phyloP scores from a whole-genome alignment of 164 flowering plant genomes.

The Kingdonia uniflora region DNA sequence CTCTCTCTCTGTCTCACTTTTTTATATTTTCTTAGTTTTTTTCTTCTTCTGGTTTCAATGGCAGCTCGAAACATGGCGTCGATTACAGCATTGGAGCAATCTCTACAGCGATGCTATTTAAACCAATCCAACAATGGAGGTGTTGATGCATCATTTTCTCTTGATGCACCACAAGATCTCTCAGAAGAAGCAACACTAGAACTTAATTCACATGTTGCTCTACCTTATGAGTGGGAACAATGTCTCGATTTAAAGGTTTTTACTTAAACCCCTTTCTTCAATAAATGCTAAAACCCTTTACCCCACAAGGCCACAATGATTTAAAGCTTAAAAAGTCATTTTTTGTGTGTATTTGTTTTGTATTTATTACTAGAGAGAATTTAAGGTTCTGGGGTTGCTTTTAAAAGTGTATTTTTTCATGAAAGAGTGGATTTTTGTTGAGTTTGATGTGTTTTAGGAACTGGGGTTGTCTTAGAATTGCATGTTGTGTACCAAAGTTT shows the following conservation, averaged over 20 bases:
- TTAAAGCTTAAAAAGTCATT: too few relatives aligned
- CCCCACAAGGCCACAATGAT: too few relatives aligned
- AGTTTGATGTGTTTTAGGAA: background rate
- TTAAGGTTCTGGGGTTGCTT: too few relatives aligned
- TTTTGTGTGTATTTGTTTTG: too few relatives aligned
- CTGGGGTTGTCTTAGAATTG: too few relatives aligned
- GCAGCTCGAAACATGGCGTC: conserved; percentile 48
- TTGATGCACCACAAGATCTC: conserved; percentile 11
- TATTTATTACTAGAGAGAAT: too few relatives aligned
- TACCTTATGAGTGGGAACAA: conserved; percentile 91
- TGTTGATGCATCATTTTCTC: conserved; percentile 16
- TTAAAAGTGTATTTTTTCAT: too few relatives aligned
- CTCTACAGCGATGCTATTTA: conserved; percentile 61
- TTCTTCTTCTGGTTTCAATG: conserved; percentile 13
- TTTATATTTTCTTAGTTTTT: background rate
- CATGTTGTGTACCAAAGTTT: too few relatives aligned
- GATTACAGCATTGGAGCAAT: conserved; percentile 56
- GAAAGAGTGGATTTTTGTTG: too few relatives aligned
- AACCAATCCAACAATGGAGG: conserved; percentile 16
- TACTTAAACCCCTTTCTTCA: background rate
- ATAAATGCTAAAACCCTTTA: background rate
- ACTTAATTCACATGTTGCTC: conserved; percentile 64
- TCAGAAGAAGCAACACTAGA: conserved; percentile 32
- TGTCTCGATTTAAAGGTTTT: conserved; percentile 87
- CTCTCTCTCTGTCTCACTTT: too few relatives aligned